A percentile compares a stretch with the other conserved stretches of the same genome.
These are phyloP conservation scores for Solidago caesia DNA, from an alignment of 129 eudicot species.

Conservation along the genomic window DNA sequence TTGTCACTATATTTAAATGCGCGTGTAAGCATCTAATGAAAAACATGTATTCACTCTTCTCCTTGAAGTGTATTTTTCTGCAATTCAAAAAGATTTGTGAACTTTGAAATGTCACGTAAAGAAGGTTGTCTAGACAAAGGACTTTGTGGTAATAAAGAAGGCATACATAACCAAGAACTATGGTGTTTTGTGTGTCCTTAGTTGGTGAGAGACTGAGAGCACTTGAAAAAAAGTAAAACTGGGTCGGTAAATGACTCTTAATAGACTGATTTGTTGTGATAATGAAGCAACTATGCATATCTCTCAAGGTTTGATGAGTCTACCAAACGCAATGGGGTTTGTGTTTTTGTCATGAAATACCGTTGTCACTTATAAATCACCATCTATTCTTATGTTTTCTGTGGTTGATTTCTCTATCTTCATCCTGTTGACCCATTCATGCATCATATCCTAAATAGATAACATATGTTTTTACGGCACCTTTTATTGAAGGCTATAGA, in stretches of 20 bases:
- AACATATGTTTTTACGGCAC: not conserved
- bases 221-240: not conserved
- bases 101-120: not conserved
- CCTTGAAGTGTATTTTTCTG: not conserved
- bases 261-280: not conserved
- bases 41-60: not conserved
- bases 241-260: not conserved
- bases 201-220: too few relatives aligned
- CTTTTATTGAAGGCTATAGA: not conserved
- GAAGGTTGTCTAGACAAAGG: not conserved
- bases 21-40: not conserved
- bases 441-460: not conserved
- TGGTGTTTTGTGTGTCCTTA: too few relatives aligned
- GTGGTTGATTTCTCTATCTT: not conserved
- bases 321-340: not conserved
- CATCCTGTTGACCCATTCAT: not conserved
- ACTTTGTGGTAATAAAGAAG: not conserved
- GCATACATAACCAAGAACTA: not conserved
- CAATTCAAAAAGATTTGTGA: not conserved
- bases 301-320: not conserved
- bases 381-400: too few relatives aligned
- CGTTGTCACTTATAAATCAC: too few relatives aligned
- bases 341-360: not conserved
- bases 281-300: not conserved
- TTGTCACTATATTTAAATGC: not conserved